A percentile compares a stretch with the other conserved stretches of the same genome.
These are phyloP conservation scores for Bidens hawaiensis DNA, from an alignment of 140 eudicot genomes.

Conservation along the genomic window DNA sequence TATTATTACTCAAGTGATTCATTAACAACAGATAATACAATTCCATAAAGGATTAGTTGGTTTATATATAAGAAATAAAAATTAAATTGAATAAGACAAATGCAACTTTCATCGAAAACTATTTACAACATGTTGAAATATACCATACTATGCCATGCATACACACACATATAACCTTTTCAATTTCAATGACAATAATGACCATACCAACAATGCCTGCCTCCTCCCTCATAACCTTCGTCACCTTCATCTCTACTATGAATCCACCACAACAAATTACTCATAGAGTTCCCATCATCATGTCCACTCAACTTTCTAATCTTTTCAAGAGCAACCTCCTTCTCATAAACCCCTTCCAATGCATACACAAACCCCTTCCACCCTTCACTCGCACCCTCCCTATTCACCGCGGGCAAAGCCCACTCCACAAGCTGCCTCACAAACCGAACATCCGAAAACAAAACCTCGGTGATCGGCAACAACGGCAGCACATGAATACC, in stretches of 20 bases:
- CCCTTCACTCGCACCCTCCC: constrained; percentile 91
- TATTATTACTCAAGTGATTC: too few species aligned
- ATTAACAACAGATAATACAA: background rate
- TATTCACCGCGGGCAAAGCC: constrained; percentile 56
- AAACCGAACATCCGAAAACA: constrained; percentile 64
- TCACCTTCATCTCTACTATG: constrained; percentile 44
- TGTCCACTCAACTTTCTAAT: constrained; percentile 44
- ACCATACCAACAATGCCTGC: constrained; percentile 56
- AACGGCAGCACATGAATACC: constrained; percentile 90
- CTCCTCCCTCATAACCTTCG: constrained; percentile 44
- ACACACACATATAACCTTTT: background rate
- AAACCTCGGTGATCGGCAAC: constrained; percentile 64
- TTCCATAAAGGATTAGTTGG: background rate
- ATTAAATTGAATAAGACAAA: background rate
- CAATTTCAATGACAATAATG: constrained; percentile 57
- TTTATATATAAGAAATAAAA: background rate
- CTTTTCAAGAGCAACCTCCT: constrained; percentile 47
- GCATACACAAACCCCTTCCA: constrained; percentile 95
- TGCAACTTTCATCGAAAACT: background rate
- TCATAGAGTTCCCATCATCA: constrained; percentile 84
- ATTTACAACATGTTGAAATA: background rate
- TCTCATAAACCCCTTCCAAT: constrained; percentile 78
- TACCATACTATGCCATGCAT: too few species aligned
- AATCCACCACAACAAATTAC: constrained; percentile 93
- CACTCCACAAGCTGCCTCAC: constrained; percentile 60